Evolutionary conservation across 1,284 basidiomycete species (phyloP), one percentile per base, ranked within the genome.

Genomic region (Apiotrichum veenhuisii): DNA sequence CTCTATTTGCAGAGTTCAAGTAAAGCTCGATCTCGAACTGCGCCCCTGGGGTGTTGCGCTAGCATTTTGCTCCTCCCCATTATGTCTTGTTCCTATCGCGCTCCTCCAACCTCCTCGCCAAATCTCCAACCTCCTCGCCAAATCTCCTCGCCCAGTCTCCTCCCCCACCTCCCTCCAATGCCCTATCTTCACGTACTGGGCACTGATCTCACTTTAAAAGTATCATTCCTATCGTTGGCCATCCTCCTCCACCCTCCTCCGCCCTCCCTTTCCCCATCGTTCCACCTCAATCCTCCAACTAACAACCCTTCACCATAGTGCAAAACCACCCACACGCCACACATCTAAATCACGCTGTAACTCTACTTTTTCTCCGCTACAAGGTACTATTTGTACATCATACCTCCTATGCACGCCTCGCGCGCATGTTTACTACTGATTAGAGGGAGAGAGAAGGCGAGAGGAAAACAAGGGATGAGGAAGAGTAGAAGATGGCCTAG

Each of bases 1-100:
- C 48, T 2, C 46, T 71, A 57, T 64, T 71, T 46, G 70, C 67
- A 12, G 65, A 68, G 56, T 68, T 68, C 59, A 63, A 66, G 45
- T 68, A 62, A 48, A 30, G 7, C 12, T 30, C 7, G 30, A 12
- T 30, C 30, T 30, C 30, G 30, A 5, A 18, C n/a, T 17, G n/a
- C 10, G 12, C 37, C 14, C 23, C 30, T 9, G n/a, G 17, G 14
- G 23, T 12, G 30, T 12, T 11, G 11, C 25, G 15, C 37, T 17
- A 18, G 37, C 37, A 17, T 18, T n/a, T 11, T 22, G 15, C 33
- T 46, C n/a, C 27, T 18, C 52, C n/a, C n/a, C n/a, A n/a, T n/a
- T n/a, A n/a, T n/a, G n/a, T n/a, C n/a, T n/a, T n/a, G n/a, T n/a
- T n/a, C n/a, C n/a, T n/a, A n/a, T n/a, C n/a, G n/a, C n/a, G n/a